These are phyloP conservation scores for Globisporangium nagaii DNA, from an alignment of 352 stramenopile species.

Conservation along the genomic window DNA sequence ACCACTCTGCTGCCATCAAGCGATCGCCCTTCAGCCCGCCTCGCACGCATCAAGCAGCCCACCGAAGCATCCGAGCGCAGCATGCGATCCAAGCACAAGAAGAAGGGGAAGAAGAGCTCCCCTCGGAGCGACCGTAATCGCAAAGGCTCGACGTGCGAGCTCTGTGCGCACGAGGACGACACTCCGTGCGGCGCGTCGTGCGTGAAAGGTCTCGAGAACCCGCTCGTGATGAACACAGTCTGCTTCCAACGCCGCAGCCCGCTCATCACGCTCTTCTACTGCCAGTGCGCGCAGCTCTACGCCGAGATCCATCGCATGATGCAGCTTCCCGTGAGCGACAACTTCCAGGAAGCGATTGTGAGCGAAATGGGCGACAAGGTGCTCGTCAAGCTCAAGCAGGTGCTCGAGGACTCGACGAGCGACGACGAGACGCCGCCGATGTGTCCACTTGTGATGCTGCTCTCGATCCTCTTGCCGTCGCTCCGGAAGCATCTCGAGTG, in stretches of 20 bases:
- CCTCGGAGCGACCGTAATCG: background rate
- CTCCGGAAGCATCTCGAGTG: conserved; percentile 56
- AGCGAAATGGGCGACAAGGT: conserved; percentile 22
- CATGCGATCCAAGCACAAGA: conserved; percentile 6
- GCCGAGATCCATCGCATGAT: conserved; percentile 33
- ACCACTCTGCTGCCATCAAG: no score
- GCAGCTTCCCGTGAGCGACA: conserved; percentile 8
- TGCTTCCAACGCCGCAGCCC: conserved; percentile 11
- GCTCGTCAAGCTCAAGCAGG: conserved; percentile 13
- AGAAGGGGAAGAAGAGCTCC: conserved; percentile 3
- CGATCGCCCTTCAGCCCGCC: no score
- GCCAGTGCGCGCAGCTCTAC: conserved; percentile 29
- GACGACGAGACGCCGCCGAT: background rate
- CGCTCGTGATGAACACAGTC: conserved; percentile 9
- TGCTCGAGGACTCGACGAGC: conserved; percentile 14
- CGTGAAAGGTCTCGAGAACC: conserved; percentile 7
- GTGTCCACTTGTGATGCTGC: conserved; percentile 59
- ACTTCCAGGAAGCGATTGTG: conserved; percentile 31
- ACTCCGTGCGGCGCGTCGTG: conserved; percentile 6
- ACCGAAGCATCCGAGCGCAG: background rate
- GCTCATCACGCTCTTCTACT: conserved; percentile 30
- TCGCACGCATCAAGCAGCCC: no score
- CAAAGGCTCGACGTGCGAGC: conserved; percentile 9
- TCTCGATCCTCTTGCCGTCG: conserved; percentile 48
- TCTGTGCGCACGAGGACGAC: conserved; percentile 11